Conservation (phyloP, 768 basidiomycete genomes). For the Leucosporidium creatinivorum region DNA sequence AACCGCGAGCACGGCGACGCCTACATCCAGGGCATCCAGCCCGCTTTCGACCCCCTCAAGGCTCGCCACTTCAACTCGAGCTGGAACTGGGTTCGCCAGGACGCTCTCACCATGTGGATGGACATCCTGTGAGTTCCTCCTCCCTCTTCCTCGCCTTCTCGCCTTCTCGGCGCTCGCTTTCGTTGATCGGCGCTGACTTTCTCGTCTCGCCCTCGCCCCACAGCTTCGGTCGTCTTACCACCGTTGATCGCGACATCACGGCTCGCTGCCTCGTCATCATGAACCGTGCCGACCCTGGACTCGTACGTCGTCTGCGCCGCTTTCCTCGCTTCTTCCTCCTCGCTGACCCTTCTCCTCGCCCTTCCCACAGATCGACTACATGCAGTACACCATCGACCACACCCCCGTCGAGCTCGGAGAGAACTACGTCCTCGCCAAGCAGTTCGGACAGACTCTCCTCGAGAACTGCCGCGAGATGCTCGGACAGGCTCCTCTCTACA, state of each 20-base stretch:
- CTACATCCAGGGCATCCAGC: slow-evolving; percentile 91
- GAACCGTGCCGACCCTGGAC: slow-evolving; percentile 89
- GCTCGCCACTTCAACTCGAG: slow-evolving; percentile 97
- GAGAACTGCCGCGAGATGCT: slow-evolving; percentile 85
- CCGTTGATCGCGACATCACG: slow-evolving; percentile 87
- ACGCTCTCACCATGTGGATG: slow-evolving; percentile 88
- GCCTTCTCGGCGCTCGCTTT: background rate
- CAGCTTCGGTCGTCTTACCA: slow-evolving; percentile 75
- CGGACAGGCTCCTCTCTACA: slow-evolving; percentile 78
- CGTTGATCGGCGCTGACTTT: background rate
- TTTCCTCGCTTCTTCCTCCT: background rate
- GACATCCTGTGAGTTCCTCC: slow-evolving; percentile 62
- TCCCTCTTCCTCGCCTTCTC: background rate
- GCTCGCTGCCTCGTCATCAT: slow-evolving; percentile 95
- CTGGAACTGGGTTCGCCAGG: slow-evolving; percentile 99
- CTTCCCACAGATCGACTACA: slow-evolving; percentile 57
- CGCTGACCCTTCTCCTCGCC: background rate
- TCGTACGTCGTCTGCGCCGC: slow-evolving; percentile 43
- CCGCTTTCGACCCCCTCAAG: slow-evolving; percentile 87
- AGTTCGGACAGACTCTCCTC: slow-evolving; percentile 91
- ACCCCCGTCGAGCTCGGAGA: slow-evolving; percentile 66
- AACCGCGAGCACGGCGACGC: slow-evolving; percentile 83
- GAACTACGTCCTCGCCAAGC: slow-evolving; percentile 89
- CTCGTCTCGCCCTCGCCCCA: background rate
- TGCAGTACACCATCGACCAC: slow-evolving; percentile 88